A percentile compares a stretch with the other conserved stretches of the same genome.
phyloP scores from a whole-genome alignment of 345 rosid genomes.

The Aquilaria malaccensis region DNA sequence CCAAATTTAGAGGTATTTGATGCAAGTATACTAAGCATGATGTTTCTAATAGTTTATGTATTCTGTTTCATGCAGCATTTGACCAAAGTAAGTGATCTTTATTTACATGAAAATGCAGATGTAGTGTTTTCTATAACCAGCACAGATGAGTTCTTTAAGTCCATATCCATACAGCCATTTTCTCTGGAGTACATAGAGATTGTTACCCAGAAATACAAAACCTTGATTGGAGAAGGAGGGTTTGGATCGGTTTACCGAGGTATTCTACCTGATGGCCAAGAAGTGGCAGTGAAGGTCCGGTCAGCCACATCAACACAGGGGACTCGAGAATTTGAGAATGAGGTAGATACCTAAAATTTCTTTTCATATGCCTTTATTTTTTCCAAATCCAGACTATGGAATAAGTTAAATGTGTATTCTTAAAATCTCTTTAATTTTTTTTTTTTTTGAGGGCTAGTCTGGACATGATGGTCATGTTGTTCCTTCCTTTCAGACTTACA shows the following conservation, averaged over 20 bases:
- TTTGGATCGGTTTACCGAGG: constrained; percentile 51
- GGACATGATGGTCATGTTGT: too few species aligned
- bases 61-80: too few species aligned
- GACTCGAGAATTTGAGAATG: constrained; percentile 47
- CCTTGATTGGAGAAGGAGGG: constrained; percentile 47
- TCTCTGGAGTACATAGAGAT: constrained; percentile 37
- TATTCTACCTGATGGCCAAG: constrained; percentile 39
- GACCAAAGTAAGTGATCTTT: background rate
- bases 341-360: constrained; percentile 26
- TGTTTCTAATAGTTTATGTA: too few species aligned
- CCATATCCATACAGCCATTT: constrained; percentile 36
- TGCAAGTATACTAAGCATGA: too few species aligned
- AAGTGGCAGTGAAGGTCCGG: constrained; percentile 52
- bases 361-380: background rate
- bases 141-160: constrained; percentile 27
- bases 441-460: too few species aligned
- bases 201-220: constrained; percentile 39
- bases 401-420: too few species aligned
- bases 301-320: constrained; percentile 57
- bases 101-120: constrained; percentile 28
- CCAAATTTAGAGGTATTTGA: too few species aligned
- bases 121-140: constrained; percentile 39
- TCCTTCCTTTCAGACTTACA: too few species aligned
- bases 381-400: background rate
- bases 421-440: too few species aligned